phyloP scores from a whole-genome alignment of 139 green algal species.

The Prasinococcaceae sp. region DNA sequence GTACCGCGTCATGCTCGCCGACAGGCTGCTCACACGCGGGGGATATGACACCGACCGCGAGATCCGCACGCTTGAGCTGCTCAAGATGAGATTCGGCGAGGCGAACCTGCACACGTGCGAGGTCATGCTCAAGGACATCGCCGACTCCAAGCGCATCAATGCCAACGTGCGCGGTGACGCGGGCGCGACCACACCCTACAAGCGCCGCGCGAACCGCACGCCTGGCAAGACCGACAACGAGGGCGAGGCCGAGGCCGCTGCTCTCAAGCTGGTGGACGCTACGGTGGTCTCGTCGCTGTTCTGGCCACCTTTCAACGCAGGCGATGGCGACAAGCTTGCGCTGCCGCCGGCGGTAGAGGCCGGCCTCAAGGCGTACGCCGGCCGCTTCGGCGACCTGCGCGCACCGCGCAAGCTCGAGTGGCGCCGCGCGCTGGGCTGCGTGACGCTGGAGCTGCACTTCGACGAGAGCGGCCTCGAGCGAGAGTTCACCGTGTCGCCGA shows the following conservation, averaged over 20 bases:
- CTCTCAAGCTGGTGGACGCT: conserved; percentile 27
- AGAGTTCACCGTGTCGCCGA: conserved; percentile 41
- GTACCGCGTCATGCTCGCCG: conserved; percentile 73
- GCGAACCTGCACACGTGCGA: conserved; percentile 44
- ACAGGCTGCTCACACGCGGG: conserved; percentile 54
- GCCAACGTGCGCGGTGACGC: conserved; percentile 14
- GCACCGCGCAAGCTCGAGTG: conserved; percentile 75
- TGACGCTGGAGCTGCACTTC: conserved; percentile 40
- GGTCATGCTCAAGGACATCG: conserved; percentile 80
- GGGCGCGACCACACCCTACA: neutral
- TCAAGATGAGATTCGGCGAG: conserved; percentile 59
- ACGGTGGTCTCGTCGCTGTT: conserved; percentile 71
- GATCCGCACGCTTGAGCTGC: conserved; percentile 78
- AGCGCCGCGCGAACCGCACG: neutral
- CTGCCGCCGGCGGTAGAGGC: conserved; percentile 15
- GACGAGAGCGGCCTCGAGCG: neutral
- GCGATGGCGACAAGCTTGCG: conserved; percentile 8
- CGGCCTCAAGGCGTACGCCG: conserved; percentile 22
- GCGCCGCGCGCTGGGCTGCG: conserved; percentile 49
- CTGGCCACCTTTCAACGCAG: conserved; percentile 54
- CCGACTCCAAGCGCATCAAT: conserved; percentile 78
- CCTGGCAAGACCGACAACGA: neutral
- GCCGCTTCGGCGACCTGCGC: conserved; percentile 50
- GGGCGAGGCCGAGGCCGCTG: conserved; percentile 2
- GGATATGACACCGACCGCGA: conserved; percentile 70